Base-by-base conservation (phyloP, 306 rosid genomes). In the Malus sylvestris region DNA sequence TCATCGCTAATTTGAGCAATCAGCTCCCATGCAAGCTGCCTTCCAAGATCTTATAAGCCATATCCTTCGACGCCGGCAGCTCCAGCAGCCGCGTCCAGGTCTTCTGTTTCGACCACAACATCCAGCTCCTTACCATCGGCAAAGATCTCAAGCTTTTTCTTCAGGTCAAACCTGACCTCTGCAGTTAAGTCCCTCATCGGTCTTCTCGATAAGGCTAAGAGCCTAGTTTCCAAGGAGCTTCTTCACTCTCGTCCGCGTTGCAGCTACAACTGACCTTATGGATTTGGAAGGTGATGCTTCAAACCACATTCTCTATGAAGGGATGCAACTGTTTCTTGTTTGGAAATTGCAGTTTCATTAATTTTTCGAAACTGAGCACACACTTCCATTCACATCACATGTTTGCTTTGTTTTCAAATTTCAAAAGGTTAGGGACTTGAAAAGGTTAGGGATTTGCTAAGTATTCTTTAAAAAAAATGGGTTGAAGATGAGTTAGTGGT, bases 11-110 rank as follows among this genome's bases (percentile, higher is more conserved):
- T 23, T 85, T 82, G 6, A 32, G 3, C 27, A 87, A 80, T 73
- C 64, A 53, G 90, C 38, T 79, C 52, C 69, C 76, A 74, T 89
- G 94, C 71, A 88, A 93, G 83, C 79, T 91, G 19, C 60, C 93
- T 3, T 88, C 96, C 14, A 77, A 77, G 68, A 73, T 67, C 64
- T 35, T 76, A 20, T 95, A 66, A 71, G 99, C 97, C n/a, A 93
- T 92, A 30, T 30, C 32, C 32, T 30, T 30, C 32, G 4, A 30
- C 32, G 4, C 4, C 32, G 32, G 32, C 4, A 95, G 97, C 87
- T 95, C 99, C 23, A 97, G 99, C 62, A 95, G 98, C 80, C 98
- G 97, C n/a, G 98, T 95, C 68, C 98, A 95, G 52, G 98, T 95
- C 68, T 95, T 89, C 72, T 83, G 85, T 63, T 95, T 95, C 59